These are phyloP conservation scores for Volvox carteri DNA, from an alignment of 163 green algal genomes.

Conservation along the genomic window DNA sequence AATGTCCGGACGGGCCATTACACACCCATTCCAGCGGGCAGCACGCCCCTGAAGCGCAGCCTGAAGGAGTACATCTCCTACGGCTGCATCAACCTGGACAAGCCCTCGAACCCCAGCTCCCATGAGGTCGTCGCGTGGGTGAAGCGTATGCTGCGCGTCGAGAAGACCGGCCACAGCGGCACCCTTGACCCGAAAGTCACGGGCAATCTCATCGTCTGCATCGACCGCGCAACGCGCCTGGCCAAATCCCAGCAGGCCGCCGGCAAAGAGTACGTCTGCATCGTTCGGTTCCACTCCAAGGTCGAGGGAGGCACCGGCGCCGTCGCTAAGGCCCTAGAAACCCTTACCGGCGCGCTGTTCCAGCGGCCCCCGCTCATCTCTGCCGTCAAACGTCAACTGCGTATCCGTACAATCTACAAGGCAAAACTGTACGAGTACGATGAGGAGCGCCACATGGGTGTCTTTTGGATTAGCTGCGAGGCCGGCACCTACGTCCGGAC, in stretches of 20 bases:
- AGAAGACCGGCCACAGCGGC: conserved; percentile 98
- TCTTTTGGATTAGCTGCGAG: conserved; percentile 98
- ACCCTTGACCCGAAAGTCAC: conserved; percentile 99
- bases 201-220: conserved; percentile 98
- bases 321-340: conserved; percentile 92
- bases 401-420: conserved; percentile 98
- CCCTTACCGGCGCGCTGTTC: conserved; percentile 89
- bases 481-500: conserved; percentile 98
- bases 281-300: conserved; percentile 83
- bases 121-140: conserved; percentile 99
- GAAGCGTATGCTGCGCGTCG: conserved; percentile 94
- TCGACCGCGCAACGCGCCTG: conserved; percentile 96
- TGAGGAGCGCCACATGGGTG: conserved; percentile 93
- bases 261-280: conserved; percentile 99
- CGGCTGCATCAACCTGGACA: conserved; percentile 99
- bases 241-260: conserved; percentile 99
- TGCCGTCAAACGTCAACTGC: conserved; percentile 98
- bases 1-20: conserved; percentile 98
- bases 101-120: conserved; percentile 97
- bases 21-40: conserved; percentile 95
- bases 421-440: conserved; percentile 97
- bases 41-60: conserved; percentile 91
- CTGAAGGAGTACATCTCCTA: conserved; percentile 90
- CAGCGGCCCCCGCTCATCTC: conserved; percentile 98
- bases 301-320: conserved; percentile 83